These are phyloP conservation scores for Myriangium duriaei DNA, from an alignment of 2,329 filamentous ascomycete species.

Conservation along the genomic window DNA sequence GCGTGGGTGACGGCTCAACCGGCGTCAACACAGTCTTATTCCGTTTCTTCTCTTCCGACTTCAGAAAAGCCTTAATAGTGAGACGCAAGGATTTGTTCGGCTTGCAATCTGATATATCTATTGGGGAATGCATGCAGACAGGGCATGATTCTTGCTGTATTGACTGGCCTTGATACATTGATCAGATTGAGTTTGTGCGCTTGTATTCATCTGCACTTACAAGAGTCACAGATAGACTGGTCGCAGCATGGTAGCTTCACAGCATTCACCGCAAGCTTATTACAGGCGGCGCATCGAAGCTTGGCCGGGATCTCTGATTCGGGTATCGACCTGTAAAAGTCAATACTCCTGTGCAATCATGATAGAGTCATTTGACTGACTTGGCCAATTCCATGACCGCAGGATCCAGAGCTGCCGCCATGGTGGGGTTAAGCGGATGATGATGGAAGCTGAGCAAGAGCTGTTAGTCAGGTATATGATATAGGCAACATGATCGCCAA, in stretches of 20 bases:
- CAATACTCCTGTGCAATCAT: too few relatives aligned
- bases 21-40: slow-evolving; percentile 12
- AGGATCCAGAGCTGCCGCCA: slow-evolving; percentile 11
- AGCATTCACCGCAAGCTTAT: slow-evolving; percentile 78
- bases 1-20: too few relatives aligned
- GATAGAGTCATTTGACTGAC: slow-evolving; percentile 13
- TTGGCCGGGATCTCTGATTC: slow-evolving; percentile 83
- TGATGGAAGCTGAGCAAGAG: too few relatives aligned
- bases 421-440: slow-evolving; percentile 3
- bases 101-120: slow-evolving; percentile 76
- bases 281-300: slow-evolving; percentile 87
- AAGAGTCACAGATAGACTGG: slow-evolving; percentile 81
- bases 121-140: slow-evolving; percentile 81
- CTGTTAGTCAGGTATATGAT: too few relatives aligned
- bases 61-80: slow-evolving; percentile 81
- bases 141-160: slow-evolving; percentile 63
- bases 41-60: slow-evolving; percentile 79
- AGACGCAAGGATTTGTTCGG: slow-evolving; percentile 83
- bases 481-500: too few relatives aligned
- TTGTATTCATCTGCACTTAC: slow-evolving; percentile 42
- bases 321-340: slow-evolving; percentile 52
- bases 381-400: slow-evolving; percentile 18
- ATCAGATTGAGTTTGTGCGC: slow-evolving; percentile 10
- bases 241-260: slow-evolving; percentile 91
- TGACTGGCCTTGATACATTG: slow-evolving; percentile 50